Base-by-base conservation (phyloP, 805 yeast species). In the Komagataella populi region DNA sequence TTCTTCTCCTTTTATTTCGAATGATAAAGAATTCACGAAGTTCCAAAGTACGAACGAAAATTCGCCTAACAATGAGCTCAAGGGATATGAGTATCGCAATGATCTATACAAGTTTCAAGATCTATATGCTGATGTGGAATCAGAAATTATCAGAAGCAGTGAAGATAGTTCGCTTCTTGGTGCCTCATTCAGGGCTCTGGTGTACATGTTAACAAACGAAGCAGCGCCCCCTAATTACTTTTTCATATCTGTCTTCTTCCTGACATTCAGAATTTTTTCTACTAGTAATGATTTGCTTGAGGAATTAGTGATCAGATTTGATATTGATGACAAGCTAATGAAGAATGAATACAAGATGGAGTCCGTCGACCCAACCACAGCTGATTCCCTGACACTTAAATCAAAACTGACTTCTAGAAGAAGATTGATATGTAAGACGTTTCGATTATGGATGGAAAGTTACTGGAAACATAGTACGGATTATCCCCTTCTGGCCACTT, bases 381-480 rank as follows among this genome's bases (percentile, higher is more conserved):
- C 39, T 6, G 23, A 44, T 44, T 12, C 23, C n/a, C 23, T 44
- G 6, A 66, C 74, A 18, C 39, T 59, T 56, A 70, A 74, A 53
- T 69, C 75, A 17, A 68, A 73, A 55, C 55, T 78, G 45, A 80
- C 76, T 58, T 81, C 74, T 55, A 74, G 93, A 62, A 70, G 91
- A 60, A 78, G 80, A 54, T 66, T 84, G 48, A 80, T 88, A 45
- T 79, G 83, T 56, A 78, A 77, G 56, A 72, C 84, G 63, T 78
- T 89, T 61, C 85, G 81, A 62, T 70, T 78, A 43, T 91, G 99
- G 99, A 68, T 91, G 64, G 95, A 88, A 64, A 83, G 93, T 50
- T 89, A 84, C 62, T 91, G 96, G 96, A 78, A 81, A 55, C 78
- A 76, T 48, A 71, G 74, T 46, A 51, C 65, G 5, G 96, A 89